Base-by-base conservation (phyloP, 176 grass and related monocot genomes). In the Carex scoparia region DNA sequence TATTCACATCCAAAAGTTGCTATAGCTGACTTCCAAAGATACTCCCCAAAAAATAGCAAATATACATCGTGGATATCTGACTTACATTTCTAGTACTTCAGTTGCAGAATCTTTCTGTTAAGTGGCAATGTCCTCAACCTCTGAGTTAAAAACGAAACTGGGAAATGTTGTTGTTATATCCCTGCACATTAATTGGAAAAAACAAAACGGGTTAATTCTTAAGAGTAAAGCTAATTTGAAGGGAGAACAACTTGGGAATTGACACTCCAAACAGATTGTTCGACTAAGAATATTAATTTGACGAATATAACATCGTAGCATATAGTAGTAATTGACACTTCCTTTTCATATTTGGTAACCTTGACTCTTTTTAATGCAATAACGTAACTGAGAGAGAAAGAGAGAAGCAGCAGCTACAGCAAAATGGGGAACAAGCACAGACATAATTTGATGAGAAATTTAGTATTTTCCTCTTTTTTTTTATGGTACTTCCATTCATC, bases 101-200 rank as follows among this genome's bases (percentile, higher is more conserved):
- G 51, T 28, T 32, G 48, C 49, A 78, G 5, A 78, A 78, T 57
- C 23, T 78, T 57, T 78, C 8, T 33, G 48, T 98, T 88, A 95
- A 18, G 95, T 85, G 49, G 90, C 89, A 12, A 90, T 79, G 82
- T 98, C 95, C 8, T 95, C 95, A 7, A 98, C 95, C 87, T 94
- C 89, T 0, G 96, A 95, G 73, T 98, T 93, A 62, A 98, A 98
- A 23, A 92, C 91, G 74, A 98, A 98, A 80, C 91, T 98, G 15
- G 96, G 96, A 84, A 99, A 99, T 85, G 93, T 95, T 15, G 96
- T 99, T 69, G 96, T 99, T 92, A 99, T 99, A 89, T 99, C 96
- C 90, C 96, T 99, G 91, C 70, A 81, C 28, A 56, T 55, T 12
- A 32, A 80, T 58, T 61, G 10, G 1, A 18, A 80, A 80, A 79